Conservation (phyloP, 257 asterid species). For the Plantago ovata region DNA sequence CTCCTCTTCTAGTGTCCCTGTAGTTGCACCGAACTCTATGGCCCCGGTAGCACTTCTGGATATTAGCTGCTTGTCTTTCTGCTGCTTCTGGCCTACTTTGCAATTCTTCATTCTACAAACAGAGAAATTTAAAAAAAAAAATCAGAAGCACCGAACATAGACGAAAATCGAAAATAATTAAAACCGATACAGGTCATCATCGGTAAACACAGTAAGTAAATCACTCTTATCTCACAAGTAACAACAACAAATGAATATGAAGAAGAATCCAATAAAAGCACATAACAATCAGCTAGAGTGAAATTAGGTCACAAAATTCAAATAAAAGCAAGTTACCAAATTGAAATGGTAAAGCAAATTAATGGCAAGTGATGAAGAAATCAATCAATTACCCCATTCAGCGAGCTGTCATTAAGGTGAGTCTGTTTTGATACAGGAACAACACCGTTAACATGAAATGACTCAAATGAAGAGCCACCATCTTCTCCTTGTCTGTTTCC, state of each 20-base stretch:
- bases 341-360: neutral
- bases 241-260: too few relatives aligned
- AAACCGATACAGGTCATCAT: too few relatives aligned
- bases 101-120: conserved; percentile 19
- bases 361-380: neutral
- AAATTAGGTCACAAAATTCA: neutral
- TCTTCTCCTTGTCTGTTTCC: neutral
- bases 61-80: conserved; percentile 25
- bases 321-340: neutral
- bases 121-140: neutral
- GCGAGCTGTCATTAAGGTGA: neutral
- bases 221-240: too few relatives aligned
- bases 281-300: neutral
- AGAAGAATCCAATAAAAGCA: neutral
- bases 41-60: conserved; percentile 47
- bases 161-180: too few relatives aligned
- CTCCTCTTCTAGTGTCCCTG: conserved; percentile 43
- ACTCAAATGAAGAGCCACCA: too few relatives aligned
- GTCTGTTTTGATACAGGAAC: neutral
- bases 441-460: neutral
- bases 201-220: too few relatives aligned
- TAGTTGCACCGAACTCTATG: conserved; percentile 31
- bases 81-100: conserved; percentile 21
- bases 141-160: neutral
- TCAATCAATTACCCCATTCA: too few relatives aligned